These are phyloP conservation scores for Persicaria tinctoria DNA, from an alignment of 148 eudicot species.

Conservation along the genomic window DNA sequence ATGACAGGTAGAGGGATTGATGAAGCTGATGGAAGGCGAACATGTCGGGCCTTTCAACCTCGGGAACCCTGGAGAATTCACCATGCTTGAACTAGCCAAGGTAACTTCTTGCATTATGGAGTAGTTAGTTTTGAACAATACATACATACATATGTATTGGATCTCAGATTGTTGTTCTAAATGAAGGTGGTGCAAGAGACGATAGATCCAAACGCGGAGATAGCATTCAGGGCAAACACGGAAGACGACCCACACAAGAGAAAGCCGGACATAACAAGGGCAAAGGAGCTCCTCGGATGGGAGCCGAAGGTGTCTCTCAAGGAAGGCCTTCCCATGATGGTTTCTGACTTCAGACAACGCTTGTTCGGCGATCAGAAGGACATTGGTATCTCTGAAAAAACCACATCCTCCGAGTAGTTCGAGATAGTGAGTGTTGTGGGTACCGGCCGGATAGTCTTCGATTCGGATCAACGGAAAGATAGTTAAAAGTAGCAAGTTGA, in stretches of 20 bases:
- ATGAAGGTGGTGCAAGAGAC: constrained; percentile 91
- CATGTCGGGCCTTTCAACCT: constrained; percentile 97
- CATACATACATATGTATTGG: neutral
- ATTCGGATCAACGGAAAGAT: neutral
- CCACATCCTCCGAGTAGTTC: neutral
- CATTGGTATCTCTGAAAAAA: neutral
- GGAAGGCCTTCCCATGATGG: constrained; percentile 93
- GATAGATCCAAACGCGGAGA: constrained; percentile 86
- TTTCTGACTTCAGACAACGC: constrained; percentile 76
- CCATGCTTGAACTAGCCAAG: constrained; percentile 99
- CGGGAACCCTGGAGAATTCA: constrained; percentile 94
- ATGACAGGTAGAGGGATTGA: constrained; percentile 81
- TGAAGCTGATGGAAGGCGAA: constrained; percentile 97
- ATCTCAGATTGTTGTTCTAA: neutral
- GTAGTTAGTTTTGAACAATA: neutral
- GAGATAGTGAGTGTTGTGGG: no score
- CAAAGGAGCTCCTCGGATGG: constrained; percentile 88
- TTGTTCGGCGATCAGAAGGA: constrained; percentile 32
- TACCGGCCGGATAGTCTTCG: neutral
- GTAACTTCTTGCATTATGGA: constrained; percentile 13
- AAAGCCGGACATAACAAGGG: constrained; percentile 82
- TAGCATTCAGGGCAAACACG: constrained; percentile 79
- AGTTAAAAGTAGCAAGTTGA: neutral
- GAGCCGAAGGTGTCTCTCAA: constrained; percentile 85
- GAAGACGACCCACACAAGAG: constrained; percentile 99